These are phyloP conservation scores for Aspergillus sp. DNA, from an alignment of 2,329 filamentous ascomycete species.

Conservation along the genomic window DNA sequence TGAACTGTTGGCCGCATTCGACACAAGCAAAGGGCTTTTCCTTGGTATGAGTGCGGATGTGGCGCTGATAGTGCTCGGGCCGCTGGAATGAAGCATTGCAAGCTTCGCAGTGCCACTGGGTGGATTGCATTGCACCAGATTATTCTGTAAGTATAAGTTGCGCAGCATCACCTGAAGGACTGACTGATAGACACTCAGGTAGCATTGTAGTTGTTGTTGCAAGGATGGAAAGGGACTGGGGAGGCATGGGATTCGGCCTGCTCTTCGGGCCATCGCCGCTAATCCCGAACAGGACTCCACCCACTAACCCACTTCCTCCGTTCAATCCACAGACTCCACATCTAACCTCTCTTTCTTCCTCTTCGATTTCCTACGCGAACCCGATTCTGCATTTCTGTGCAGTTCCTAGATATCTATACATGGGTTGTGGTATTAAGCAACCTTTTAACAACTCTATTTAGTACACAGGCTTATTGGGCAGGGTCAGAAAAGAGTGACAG, in stretches of 20 bases:
- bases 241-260: neutral
- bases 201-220: neutral
- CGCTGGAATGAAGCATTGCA: slow-evolving; percentile 4
- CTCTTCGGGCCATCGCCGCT: neutral
- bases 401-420: too few relatives aligned
- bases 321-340: too few relatives aligned
- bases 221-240: neutral
- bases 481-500: too few relatives aligned
- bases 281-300: neutral
- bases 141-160: neutral
- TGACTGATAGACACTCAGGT: too few relatives aligned
- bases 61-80: slow-evolving; percentile 7
- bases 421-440: too few relatives aligned
- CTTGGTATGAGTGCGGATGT: slow-evolving; percentile 5
- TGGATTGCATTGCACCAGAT: neutral
- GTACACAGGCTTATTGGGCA: too few relatives aligned
- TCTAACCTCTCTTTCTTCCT: too few relatives aligned
- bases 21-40: slow-evolving; percentile 4
- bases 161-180: neutral
- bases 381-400: too few relatives aligned
- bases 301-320: too few relatives aligned
- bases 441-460: too few relatives aligned
- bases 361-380: neutral
- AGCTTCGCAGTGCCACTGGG: neutral
- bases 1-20: neutral